Base-by-base conservation (phyloP, 441 rosid genomes). In the Pelargonium exstipulatum region DNA sequence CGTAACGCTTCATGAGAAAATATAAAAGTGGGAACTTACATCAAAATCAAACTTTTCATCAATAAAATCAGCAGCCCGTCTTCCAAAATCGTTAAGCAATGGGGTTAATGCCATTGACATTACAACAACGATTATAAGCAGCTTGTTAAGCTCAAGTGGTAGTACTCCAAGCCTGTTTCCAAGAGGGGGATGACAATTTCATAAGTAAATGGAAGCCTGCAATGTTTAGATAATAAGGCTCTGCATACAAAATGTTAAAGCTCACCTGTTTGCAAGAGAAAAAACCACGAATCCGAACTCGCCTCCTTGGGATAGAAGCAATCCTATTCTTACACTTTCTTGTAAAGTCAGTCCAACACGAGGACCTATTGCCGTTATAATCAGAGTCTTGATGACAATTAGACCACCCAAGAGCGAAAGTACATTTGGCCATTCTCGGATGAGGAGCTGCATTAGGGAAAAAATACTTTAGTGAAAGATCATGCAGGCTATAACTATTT, bases 51-150 rank as follows among this genome's bases (percentile, higher is more conserved):
- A 72, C 72, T 85, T 74, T 57, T 82, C 86, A 46, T 91, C 96
- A 62, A 90, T 77, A 69, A 87, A 86, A 62, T 86, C 91, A 0
- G 99, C 90, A 64, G 97, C 96, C 79, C 65, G 83, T 85, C 88
- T 86, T 73, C 97, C 99, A 77, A 82, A 80, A 65, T 88, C 95
- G 75, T 91, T 90, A 66, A 94, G 96, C 66, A 86, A 77, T 51
- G 99, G 99, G 76, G 99, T 94, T 76, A 94, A 77, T 14, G 99
- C 97, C 99, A 94, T 91, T 60, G 99, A 94, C 82, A 94, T 73
- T n/a, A 94, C 97, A 64, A 94, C 99, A 13, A 94, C 96, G 68
- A 94, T 94, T 69, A 91, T 94, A 68, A 94, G 97, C 71, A 94
- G 88, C 82, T 94, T 94, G 88, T 90, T 94, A 78, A 94, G 92